Percentiles rank a stretch among this genome's conserved stretches.
These are phyloP conservation scores for Fagopyrum esculentum DNA, from an alignment of 148 eudicot species.

Conservation along the genomic window DNA sequence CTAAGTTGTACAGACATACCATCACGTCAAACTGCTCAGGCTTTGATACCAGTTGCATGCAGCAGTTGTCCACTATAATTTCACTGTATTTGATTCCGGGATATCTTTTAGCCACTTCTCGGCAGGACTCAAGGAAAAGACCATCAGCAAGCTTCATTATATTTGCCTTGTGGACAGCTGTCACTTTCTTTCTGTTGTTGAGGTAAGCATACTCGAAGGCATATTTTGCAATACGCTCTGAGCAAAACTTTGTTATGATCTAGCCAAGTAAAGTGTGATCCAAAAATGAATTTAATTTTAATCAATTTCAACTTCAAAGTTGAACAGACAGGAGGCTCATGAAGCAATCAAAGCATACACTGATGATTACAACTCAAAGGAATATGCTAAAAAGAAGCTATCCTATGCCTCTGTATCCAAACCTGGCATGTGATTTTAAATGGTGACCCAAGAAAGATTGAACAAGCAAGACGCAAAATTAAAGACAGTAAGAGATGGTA, in stretches of 20 bases:
- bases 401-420: too few relatives aligned
- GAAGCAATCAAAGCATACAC: background rate
- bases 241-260: constrained; percentile 37
- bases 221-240: constrained; percentile 33
- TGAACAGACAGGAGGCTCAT: background rate
- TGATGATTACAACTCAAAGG: background rate
- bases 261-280: constrained; percentile 13
- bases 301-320: background rate
- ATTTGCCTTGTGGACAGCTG: constrained; percentile 38
- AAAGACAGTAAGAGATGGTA: too few relatives aligned
- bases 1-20: constrained; percentile 17
- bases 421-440: too few relatives aligned
- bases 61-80: constrained; percentile 37
- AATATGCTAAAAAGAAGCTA: background rate
- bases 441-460: too few relatives aligned
- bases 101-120: constrained; percentile 31
- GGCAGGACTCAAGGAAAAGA: constrained; percentile 34
- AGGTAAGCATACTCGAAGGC: constrained; percentile 35
- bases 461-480: too few relatives aligned
- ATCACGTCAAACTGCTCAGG: constrained; percentile 39
- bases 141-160: constrained; percentile 42
- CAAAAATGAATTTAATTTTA: background rate
- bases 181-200: constrained; percentile 37
- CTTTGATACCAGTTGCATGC: constrained; percentile 38
- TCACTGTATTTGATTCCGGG: constrained; percentile 34